These are phyloP conservation scores for Dendrobium officinale DNA, from an alignment of 106 monocot species.

Conservation along the genomic window DNA sequence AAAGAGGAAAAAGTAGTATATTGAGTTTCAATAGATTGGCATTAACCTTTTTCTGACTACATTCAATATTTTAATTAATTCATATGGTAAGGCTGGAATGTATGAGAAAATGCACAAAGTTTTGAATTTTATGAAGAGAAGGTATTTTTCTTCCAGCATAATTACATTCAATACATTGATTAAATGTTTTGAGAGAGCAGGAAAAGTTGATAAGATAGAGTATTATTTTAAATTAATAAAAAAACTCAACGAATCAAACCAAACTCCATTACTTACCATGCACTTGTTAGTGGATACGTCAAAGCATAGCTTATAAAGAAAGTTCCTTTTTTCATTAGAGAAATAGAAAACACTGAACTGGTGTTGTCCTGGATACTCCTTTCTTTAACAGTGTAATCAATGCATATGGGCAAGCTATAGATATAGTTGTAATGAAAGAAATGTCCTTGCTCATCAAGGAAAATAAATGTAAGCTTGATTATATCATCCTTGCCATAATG, in stretches of 20 bases:
- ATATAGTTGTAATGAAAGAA: conserved; percentile 81
- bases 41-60: conserved; percentile 64
- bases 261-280: conserved; percentile 79
- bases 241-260: conserved; percentile 66
- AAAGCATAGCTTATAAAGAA: conserved; percentile 56
- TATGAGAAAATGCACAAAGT: conserved; percentile 53
- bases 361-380: conserved; percentile 57
- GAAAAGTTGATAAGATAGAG: conserved; percentile 18
- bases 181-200: conserved; percentile 67
- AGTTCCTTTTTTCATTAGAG: conserved; percentile 56
- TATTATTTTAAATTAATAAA: conserved; percentile 62
- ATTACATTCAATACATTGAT: conserved; percentile 77
- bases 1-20: conserved; percentile 77
- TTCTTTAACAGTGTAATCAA: conserved; percentile 87
- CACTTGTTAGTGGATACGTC: conserved; percentile 63
- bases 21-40: conserved; percentile 75
- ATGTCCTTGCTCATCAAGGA: conserved; percentile 70
- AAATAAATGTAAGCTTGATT: conserved; percentile 10
- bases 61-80: conserved; percentile 85
- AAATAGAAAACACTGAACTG: conserved; percentile 63
- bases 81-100: conserved; percentile 61
- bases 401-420: conserved; percentile 76
- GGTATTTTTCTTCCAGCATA: conserved; percentile 54
- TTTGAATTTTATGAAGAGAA: conserved; percentile 69
- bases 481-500: conserved; percentile 62